Evolutionary conservation across 345 rosid species (phyloP), one percentile per base, ranked within the genome.

Genomic region (Combretum micranthum): DNA sequence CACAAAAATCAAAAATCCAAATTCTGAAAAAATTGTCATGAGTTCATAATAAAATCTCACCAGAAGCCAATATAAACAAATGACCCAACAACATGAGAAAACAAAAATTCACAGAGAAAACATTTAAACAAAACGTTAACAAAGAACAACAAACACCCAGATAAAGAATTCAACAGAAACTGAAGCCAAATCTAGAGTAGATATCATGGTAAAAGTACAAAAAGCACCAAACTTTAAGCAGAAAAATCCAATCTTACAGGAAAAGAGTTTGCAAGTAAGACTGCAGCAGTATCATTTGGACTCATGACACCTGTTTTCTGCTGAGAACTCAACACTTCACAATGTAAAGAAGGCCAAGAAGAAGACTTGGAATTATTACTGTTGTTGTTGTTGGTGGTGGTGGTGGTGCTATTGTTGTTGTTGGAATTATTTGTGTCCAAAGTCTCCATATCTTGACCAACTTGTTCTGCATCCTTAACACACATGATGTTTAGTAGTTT

Each of bases 391-490:
- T 3, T 25, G 6, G 3, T 32, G n/a, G n/a, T n/a, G n/a, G n/a
- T n/a, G n/a, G n/a, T n/a, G n/a, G n/a, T n/a, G n/a, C 48, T 59
- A 53, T 16, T 50, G 64, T 15, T 60, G 60, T 17, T 50, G 25
- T 3, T 25, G 6, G 3, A 5, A 32, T 32, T 32, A 32, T 32
- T 7, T 32, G 58, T 22, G 20, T 44, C 65, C 47, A 13, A 57
- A 72, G 49, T 56, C 53, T 64, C 80, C 61, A 53, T 57, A 52
- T 78, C 80, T 53, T 69, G 71, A 44, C 12, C 52, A 32, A 4
- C 64, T 42, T 69, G 64, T 37, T 73, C 72, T 19, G 75, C 67
- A 58, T 79, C 87, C 60, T 79, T 50, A 55, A 73, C 72, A 75
- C 85, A 73, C 85, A 84, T 81, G 75, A 16, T 49, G 45, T 25